Percentiles rank a stretch among this genome's conserved stretches.
Evolutionary conservation across 2,329 filamentous ascomycete species (phyloP).

Genomic region (Trichoderma sp.): DNA sequence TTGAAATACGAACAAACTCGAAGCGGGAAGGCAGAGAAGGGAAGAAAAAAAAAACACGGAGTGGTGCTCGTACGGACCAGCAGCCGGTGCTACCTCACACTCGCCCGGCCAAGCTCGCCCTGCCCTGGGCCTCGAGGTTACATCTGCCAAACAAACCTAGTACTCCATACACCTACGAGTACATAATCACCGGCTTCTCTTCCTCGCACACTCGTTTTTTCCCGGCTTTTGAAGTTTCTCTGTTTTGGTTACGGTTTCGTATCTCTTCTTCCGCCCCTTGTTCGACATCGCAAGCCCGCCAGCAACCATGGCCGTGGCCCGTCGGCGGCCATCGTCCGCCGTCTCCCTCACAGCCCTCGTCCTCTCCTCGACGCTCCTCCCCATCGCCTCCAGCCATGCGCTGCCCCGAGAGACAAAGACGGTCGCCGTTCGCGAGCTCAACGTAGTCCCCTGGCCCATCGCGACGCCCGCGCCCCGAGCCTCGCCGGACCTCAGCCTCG

Average conservation of each 20-base stretch:
- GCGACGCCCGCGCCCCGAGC: constrained; percentile 45
- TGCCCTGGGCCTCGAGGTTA: neutral
- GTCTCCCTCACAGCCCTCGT: constrained; percentile 16
- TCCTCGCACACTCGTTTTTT: neutral
- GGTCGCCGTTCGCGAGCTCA: constrained; percentile 43
- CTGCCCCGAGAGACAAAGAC: constrained; percentile 48
- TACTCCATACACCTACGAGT: neutral
- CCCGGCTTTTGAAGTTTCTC: neutral
- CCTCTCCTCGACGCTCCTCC: constrained; percentile 34
- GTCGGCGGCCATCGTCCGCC: constrained; percentile 21
- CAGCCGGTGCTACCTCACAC: neutral
- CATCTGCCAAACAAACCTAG: constrained; percentile 12
- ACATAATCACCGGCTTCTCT: neutral
- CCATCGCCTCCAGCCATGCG: constrained; percentile 42
- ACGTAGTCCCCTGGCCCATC: constrained; percentile 46
- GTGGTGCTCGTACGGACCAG: neutral
- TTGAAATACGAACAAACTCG: constrained; percentile 18
- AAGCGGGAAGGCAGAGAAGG: constrained; percentile 1
- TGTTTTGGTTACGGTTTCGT: neutral
- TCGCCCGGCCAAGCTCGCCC: neutral
- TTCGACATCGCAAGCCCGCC: neutral
- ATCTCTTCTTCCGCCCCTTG: neutral
- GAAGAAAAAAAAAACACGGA: constrained; percentile 2
- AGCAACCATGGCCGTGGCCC: constrained; percentile 22
- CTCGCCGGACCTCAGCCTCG: constrained; percentile 38